Percentiles rank a stretch among this genome's conserved stretches.
Conservation (phyloP, 2,329 filamentous ascomycete genomes). For the Mycocentrospora acerina region DNA sequence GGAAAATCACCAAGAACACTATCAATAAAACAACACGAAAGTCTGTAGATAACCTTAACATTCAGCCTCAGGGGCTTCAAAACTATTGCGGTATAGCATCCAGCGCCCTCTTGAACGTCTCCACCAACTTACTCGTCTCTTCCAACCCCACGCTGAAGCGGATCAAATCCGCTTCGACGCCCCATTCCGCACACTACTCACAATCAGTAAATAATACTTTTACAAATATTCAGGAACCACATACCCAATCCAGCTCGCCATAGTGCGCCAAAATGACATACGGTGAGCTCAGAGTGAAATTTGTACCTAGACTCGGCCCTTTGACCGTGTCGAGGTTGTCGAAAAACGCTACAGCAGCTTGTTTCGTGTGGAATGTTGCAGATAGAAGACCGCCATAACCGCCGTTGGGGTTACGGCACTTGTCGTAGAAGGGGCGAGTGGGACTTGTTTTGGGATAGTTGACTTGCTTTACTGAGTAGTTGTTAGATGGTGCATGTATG, state of each 20-base stretch:
- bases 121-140: slow-evolving; percentile 66
- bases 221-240: slow-evolving; percentile 18
- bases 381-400: slow-evolving; percentile 91
- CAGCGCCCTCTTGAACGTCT: slow-evolving; percentile 69
- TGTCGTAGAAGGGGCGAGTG: slow-evolving; percentile 74
- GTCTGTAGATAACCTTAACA: background rate
- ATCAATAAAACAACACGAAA: background rate
- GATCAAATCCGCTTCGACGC: slow-evolving; percentile 77
- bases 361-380: slow-evolving; percentile 70
- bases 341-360: slow-evolving; percentile 78
- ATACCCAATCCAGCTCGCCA: slow-evolving; percentile 82
- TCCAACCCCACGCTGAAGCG: slow-evolving; percentile 90
- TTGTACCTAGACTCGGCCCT: slow-evolving; percentile 91
- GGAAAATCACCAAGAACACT: too few species aligned
- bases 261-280: slow-evolving; percentile 94
- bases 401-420: slow-evolving; percentile 69
- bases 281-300: slow-evolving; percentile 90
- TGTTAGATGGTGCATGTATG: background rate
- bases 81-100: slow-evolving; percentile 49
- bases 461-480: slow-evolving; percentile 66
- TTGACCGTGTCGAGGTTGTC: slow-evolving; percentile 86
- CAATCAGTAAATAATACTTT: slow-evolving; percentile 14
- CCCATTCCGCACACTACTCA: slow-evolving; percentile 67
- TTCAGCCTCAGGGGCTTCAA: background rate
- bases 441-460: slow-evolving; percentile 84